Conservation (phyloP, 345 rosid genomes). For the Lumnitzera littorea region DNA sequence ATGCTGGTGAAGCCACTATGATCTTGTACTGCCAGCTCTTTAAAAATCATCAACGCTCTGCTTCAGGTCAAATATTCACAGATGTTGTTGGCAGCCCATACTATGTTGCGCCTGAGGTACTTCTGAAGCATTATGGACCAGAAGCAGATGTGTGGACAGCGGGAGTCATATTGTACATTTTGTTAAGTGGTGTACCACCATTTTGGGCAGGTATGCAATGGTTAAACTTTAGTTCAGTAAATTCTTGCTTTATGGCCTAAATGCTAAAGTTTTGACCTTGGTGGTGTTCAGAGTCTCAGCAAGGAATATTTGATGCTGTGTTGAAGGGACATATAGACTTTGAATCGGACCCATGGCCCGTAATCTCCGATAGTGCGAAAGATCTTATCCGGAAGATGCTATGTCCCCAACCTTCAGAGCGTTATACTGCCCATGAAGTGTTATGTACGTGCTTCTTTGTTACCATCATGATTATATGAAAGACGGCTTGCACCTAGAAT, state of each 20-base stretch:
- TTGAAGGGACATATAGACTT: slow-evolving; percentile 90
- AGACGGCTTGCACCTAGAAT: background rate
- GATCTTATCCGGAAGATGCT: slow-evolving; percentile 82
- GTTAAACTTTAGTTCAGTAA: background rate
- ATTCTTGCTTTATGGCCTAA: background rate
- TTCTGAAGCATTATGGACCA: slow-evolving; percentile 85
- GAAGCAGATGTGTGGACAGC: slow-evolving; percentile 99
- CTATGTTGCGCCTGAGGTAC: slow-evolving; percentile 97
- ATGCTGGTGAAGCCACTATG: too few species aligned
- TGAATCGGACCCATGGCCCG: slow-evolving; percentile 94
- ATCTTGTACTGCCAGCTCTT: too few species aligned
- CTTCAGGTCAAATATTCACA: slow-evolving; percentile 72
- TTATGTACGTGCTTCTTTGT: slow-evolving; percentile 49
- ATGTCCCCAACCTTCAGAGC: slow-evolving; percentile 65
- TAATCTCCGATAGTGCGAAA: slow-evolving; percentile 84
- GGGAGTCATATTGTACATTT: slow-evolving; percentile 87
- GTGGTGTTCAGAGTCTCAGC: slow-evolving; percentile 69
- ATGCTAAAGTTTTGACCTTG: background rate
- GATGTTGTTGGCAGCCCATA: slow-evolving; percentile 99
- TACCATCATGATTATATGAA: background rate
- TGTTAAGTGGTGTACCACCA: slow-evolving; percentile 98
- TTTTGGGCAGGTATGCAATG: slow-evolving; percentile 87
- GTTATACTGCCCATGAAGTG: slow-evolving; percentile 94
- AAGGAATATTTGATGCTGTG: slow-evolving; percentile 98
- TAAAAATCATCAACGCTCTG: slow-evolving; percentile 11